Conservation (phyloP, 2,329 filamentous ascomycete genomes). For the Cadophora sp. region DNA sequence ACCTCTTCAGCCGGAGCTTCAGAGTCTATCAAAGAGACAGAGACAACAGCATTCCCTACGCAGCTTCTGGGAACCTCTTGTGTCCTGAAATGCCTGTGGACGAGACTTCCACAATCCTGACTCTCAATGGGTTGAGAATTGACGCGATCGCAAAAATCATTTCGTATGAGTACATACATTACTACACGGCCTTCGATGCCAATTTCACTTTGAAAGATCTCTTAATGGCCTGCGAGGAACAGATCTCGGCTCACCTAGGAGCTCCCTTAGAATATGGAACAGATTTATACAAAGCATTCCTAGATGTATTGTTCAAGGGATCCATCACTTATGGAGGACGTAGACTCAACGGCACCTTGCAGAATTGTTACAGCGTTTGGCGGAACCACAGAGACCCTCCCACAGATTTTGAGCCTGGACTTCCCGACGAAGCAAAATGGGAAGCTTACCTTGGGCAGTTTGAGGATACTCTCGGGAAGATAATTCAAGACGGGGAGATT, state of each 20-base stretch:
- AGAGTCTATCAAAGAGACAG: slow-evolving; percentile 1
- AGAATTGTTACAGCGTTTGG: not conserved
- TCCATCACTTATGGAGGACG: not conserved
- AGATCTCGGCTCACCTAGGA: not conserved
- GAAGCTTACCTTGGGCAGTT: slow-evolving; percentile 1
- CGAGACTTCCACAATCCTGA: not conserved
- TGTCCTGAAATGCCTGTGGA: not conserved
- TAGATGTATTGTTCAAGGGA: not conserved
- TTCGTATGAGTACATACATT: not conserved
- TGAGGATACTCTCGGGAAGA: not conserved
- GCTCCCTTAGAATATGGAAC: not conserved
- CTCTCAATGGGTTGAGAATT: not conserved
- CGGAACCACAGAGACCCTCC: not conserved
- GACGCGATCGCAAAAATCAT: not conserved
- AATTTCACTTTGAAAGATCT: too few species aligned
- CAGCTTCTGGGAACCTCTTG: not conserved
- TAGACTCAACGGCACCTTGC: not conserved
- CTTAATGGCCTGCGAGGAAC: not conserved
- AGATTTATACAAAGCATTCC: not conserved
- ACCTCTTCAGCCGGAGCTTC: not conserved
- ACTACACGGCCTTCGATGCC: not conserved
- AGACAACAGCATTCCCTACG: not conserved
- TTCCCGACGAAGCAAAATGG: not conserved
- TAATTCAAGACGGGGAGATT: not conserved
- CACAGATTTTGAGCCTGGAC: not conserved